phyloP scores from a whole-genome alignment of 148 eudicot genomes.

The Vaccinium myrtillus region DNA sequence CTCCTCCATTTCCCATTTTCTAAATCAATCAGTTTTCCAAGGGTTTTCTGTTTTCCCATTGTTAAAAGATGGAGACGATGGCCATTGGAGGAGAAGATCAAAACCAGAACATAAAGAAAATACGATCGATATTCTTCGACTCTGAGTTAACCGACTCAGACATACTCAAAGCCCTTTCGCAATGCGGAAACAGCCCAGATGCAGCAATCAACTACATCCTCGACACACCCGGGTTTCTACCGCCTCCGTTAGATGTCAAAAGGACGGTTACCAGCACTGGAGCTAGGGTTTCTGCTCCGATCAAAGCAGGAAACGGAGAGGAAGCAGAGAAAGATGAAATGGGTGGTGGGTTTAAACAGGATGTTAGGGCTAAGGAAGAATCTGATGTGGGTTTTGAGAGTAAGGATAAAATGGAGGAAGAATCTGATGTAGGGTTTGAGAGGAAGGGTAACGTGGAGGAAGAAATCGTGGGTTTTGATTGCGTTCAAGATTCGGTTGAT shows the following conservation, averaged over 20 bases:
- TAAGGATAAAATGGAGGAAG: background rate
- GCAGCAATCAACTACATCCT: constrained; percentile 27
- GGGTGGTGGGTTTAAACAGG: constrained; percentile 2
- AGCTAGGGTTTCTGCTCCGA: constrained; percentile 31
- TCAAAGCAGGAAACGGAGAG: background rate
- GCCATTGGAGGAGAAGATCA: constrained; percentile 6
- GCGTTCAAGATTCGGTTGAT: background rate
- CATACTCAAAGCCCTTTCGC: constrained; percentile 20
- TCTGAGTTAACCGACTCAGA: constrained; percentile 15
- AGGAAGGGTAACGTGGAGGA: background rate
- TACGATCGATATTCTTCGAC: constrained; percentile 12
- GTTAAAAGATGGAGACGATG: constrained; percentile 12
- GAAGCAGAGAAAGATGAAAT: background rate
- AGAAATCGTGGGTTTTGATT: background rate
- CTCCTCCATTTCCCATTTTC: background rate
- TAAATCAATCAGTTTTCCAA: background rate
- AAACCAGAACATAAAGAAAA: constrained; percentile 12
- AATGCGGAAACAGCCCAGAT: constrained; percentile 19
- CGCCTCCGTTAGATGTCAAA: constrained; percentile 17
- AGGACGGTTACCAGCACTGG: constrained; percentile 44
- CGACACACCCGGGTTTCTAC: constrained; percentile 13
- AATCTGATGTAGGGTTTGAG: background rate
- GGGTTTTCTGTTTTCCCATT: background rate
- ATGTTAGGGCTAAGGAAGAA: constrained; percentile 19
- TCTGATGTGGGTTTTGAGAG: constrained; percentile 11